phyloP scores from a whole-genome alignment of 106 monocot genomes.

The Gastrodia elata region DNA sequence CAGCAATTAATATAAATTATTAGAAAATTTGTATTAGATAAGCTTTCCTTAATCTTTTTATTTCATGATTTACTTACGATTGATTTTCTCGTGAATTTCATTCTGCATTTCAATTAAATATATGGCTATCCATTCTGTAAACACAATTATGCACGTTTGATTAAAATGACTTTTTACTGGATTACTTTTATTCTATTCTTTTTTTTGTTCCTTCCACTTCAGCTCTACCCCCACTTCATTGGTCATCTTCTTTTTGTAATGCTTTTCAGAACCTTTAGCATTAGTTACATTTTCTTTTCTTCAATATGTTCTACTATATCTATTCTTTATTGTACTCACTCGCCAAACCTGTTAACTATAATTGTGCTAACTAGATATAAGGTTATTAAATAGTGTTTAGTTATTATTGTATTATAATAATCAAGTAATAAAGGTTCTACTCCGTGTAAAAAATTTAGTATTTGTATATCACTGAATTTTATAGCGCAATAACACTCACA shows the following conservation, averaged over 20 bases:
- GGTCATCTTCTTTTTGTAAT: not conserved
- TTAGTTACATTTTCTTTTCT: not conserved
- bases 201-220: not conserved
- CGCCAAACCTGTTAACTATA: too few relatives aligned
- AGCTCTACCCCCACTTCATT: too few relatives aligned
- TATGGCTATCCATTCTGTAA: not conserved
- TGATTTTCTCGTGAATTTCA: too few relatives aligned
- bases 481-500: too few relatives aligned
- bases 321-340: not conserved
- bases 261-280: not conserved
- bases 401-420: too few relatives aligned
- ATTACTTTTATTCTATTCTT: not conserved
- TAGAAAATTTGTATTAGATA: not conserved
- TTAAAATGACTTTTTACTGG: not conserved
- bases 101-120: not conserved
- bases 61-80: not conserved
- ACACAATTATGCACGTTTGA: not conserved
- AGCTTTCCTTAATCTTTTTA: not conserved
- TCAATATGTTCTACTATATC: not conserved
- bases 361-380: too few relatives aligned
- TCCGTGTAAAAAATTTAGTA: too few relatives aligned
- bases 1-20: constrained; percentile 3
- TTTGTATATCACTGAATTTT: too few relatives aligned
- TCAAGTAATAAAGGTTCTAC: too few relatives aligned
- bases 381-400: too few relatives aligned